Evolutionary conservation across 768 basidiomycete genomes (phyloP), one percentile per base, ranked within the genome.

Genomic region (Agrocybe pediades): DNA sequence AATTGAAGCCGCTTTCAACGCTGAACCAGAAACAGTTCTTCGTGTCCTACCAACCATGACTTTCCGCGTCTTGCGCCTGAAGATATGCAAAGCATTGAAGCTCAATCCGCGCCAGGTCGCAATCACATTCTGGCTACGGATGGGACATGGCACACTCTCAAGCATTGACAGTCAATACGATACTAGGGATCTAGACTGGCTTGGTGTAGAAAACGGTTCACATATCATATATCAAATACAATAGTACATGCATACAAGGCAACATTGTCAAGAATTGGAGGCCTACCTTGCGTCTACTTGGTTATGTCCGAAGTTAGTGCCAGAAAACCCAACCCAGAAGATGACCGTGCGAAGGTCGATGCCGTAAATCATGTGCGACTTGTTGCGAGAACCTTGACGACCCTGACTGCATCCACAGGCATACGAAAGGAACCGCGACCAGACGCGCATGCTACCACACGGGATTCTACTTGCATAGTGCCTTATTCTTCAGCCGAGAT

Each of bases 41-140:
- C 83, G 78, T 27, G 81, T 86, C 0, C 74, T 94, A 15, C 84
- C 86, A 41, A 84, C 79, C 2, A 90, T 92, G 87, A 72, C 82
- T 15, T 63, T 92, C 20, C 80, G 78, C 36, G 68, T 74, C n/a
- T 74, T 94, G 51, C 81, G 86, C 44, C 67, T 80, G 51, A 93
- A 90, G 63, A 63, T 86, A 41, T 71, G 77, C 36, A 92, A 89
- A 63, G 65, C 71, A 3, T 36, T 74, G 56, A 76, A 69, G 53
- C 63, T 57, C 39, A 64, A 67, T 54, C 57, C 67, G 7, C 64
- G 72, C 46, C 64, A 66, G 30, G 67, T 62, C 29, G 67, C 65
- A 15, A 60, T 85, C 17, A 63, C 62, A 43, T 61, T 91, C 26
- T 90, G 85, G 84, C 65, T 87, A 40, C 71, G 71, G 41, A 77